Conservation (phyloP, 2,329 filamentous ascomycete species). For the Lecanicillium sp. region DNA sequence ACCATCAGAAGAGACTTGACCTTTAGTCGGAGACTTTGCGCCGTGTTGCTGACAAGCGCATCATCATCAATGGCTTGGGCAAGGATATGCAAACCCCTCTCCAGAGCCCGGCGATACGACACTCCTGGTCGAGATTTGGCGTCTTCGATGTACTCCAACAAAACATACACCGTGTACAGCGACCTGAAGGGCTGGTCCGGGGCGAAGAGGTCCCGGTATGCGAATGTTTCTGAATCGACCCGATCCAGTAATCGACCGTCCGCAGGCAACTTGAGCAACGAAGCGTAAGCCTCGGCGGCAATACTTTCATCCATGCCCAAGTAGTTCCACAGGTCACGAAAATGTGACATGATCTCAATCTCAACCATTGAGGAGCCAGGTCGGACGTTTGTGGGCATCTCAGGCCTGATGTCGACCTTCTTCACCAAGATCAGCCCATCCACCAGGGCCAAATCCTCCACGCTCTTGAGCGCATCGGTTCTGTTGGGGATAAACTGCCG, state of each 20-base stretch:
- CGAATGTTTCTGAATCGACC: slow-evolving; percentile 48
- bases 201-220: slow-evolving; percentile 60
- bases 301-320: slow-evolving; percentile 66
- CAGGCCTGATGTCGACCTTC: slow-evolving; percentile 43
- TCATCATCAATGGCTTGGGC: slow-evolving; percentile 2
- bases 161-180: slow-evolving; percentile 64
- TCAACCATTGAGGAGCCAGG: slow-evolving; percentile 60
- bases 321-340: slow-evolving; percentile 76
- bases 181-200: slow-evolving; percentile 63
- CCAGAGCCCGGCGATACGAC: background rate
- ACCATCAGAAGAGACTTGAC: background rate
- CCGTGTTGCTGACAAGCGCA: background rate
- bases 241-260: slow-evolving; percentile 55
- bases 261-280: slow-evolving; percentile 64
- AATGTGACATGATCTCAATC: slow-evolving; percentile 72
- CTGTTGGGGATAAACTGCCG: slow-evolving; percentile 57
- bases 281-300: slow-evolving; percentile 64
- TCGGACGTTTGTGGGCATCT: slow-evolving; percentile 38
- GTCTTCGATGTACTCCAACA: slow-evolving; percentile 54
- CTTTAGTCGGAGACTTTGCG: background rate
- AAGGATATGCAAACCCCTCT: background rate
- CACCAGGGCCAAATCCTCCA: slow-evolving; percentile 62
- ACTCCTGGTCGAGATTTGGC: slow-evolving; percentile 12
- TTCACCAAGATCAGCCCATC: slow-evolving; percentile 63
- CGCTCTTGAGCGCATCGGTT: slow-evolving; percentile 51